A percentile compares a stretch with the other conserved stretches of the same genome.
phyloP scores from a whole-genome alignment of 139 green algal genomes.

The Mychonastes homosphaera region DNA sequence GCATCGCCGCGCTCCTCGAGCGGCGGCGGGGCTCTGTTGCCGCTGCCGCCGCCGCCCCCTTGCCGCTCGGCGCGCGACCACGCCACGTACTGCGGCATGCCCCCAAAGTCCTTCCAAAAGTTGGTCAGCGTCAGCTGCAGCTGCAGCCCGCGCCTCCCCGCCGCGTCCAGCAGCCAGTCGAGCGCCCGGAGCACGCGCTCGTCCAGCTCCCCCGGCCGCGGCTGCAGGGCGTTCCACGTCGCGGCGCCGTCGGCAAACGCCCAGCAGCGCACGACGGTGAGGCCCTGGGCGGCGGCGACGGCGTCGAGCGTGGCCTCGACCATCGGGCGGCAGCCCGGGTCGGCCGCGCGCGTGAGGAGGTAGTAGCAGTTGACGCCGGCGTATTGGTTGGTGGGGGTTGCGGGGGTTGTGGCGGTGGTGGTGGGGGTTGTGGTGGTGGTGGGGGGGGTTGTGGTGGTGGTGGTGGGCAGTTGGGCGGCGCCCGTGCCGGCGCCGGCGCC shows the following conservation, averaged over 20 bases:
- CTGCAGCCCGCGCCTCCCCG: constrained; percentile 20
- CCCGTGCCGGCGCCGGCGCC: no score
- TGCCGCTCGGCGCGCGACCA: no score
- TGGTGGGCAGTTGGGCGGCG: no score
- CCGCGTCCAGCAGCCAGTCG: constrained; percentile 52
- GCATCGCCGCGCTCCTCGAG: neutral
- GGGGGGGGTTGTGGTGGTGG: no score
- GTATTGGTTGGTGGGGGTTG: no score
- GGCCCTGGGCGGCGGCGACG: constrained; percentile 1
- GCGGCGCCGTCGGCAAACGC: constrained; percentile 45
- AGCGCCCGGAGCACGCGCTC: constrained; percentile 26
- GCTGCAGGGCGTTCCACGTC: constrained; percentile 59
- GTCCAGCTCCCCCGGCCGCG: constrained; percentile 22
- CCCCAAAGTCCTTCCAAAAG: constrained; percentile 65
- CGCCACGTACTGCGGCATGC: constrained; percentile 67
- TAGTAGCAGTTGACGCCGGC: no score
- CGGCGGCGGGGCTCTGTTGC: neutral
- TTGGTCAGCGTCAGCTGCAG: constrained; percentile 61
- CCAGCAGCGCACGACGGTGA: constrained; percentile 30
- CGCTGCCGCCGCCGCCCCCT: no score
- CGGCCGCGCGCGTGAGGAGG: constrained; percentile 14
- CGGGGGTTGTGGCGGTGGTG: no score
- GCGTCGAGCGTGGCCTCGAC: constrained; percentile 15
- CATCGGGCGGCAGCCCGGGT: constrained; percentile 9
- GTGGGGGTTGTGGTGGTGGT: no score